Evolutionary conservation across 345 rosid genomes (phyloP).

Genomic region (Jatropha curcas): DNA sequence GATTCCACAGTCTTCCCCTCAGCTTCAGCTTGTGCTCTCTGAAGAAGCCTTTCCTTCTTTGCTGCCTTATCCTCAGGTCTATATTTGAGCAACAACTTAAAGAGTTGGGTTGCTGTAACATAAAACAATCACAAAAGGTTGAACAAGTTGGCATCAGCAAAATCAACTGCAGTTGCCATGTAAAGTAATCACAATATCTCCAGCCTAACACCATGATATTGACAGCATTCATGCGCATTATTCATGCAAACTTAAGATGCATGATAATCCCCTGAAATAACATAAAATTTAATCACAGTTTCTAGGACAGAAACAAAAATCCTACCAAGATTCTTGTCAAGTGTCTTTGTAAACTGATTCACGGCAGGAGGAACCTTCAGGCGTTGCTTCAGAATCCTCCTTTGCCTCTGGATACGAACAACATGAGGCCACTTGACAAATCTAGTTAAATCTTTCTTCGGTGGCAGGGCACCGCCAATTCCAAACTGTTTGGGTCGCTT

Average conservation of each 20-base stretch:
- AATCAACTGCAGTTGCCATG: neutral
- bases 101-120: slow-evolving; percentile 52
- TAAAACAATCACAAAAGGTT: neutral
- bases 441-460: slow-evolving; percentile 72
- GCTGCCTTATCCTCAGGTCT: slow-evolving; percentile 69
- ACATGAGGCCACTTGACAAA: slow-evolving; percentile 75
- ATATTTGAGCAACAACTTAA: slow-evolving; percentile 68
- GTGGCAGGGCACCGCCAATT: slow-evolving; percentile 84
- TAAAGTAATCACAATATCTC: neutral
- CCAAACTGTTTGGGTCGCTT: slow-evolving; percentile 85
- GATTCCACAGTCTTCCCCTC: slow-evolving; percentile 57
- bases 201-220: neutral
- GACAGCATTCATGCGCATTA: neutral
- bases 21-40: slow-evolving; percentile 62
- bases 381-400: slow-evolving; percentile 75
- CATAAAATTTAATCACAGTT: neutral
- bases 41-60: slow-evolving; percentile 59
- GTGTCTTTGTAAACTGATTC: slow-evolving; percentile 88
- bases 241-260: neutral
- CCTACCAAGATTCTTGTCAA: slow-evolving; percentile 83
- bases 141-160: neutral
- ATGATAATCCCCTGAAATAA: neutral
- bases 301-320: neutral
- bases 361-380: slow-evolving; percentile 89
- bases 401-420: slow-evolving; percentile 76